phyloP scores from a whole-genome alignment of 2,329 filamentous ascomycete species.

The Colletotrichum zoysiae region DNA sequence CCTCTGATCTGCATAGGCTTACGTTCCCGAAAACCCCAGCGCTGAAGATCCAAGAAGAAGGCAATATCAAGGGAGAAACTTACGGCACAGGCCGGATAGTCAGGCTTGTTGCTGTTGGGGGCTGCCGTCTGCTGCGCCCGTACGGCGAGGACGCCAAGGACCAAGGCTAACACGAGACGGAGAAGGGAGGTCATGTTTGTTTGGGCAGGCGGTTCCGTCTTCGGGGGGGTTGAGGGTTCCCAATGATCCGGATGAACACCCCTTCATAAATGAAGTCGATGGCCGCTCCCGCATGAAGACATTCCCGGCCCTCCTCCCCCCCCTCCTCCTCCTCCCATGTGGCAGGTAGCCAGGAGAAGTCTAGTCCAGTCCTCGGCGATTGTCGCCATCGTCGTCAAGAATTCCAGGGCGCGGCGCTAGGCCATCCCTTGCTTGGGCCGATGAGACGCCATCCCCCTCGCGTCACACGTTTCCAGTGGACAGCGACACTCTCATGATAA shows the following conservation, averaged over 20 bases:
- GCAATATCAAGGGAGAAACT: constrained; percentile 8
- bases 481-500: not conserved
- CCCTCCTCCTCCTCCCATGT: constrained; percentile 5
- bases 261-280: constrained; percentile 28
- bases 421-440: constrained; percentile 22
- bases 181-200: constrained; percentile 28
- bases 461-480: constrained; percentile 5
- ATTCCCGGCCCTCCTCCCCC: not conserved
- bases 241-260: constrained; percentile 28
- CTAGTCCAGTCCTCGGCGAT: not conserved
- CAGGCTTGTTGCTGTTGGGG: constrained; percentile 16
- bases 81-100: constrained; percentile 42
- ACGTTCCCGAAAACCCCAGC: not conserved
- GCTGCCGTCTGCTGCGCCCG: constrained; percentile 18
- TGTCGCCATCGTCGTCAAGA: constrained; percentile 1
- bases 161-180: constrained; percentile 22
- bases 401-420: constrained; percentile 15
- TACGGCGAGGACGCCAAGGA: constrained; percentile 26
- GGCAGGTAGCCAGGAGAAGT: constrained; percentile 18
- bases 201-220: not conserved
- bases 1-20: too few relatives aligned
- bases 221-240: not conserved
- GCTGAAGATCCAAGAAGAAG: not conserved
- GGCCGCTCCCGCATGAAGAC: constrained; percentile 2
- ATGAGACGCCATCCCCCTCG: constrained; percentile 28